Percentiles rank a stretch among this genome's conserved stretches.
Conservation (phyloP, 23 red algal genomes). For the Gracilaria vermiculophylla region DNA sequence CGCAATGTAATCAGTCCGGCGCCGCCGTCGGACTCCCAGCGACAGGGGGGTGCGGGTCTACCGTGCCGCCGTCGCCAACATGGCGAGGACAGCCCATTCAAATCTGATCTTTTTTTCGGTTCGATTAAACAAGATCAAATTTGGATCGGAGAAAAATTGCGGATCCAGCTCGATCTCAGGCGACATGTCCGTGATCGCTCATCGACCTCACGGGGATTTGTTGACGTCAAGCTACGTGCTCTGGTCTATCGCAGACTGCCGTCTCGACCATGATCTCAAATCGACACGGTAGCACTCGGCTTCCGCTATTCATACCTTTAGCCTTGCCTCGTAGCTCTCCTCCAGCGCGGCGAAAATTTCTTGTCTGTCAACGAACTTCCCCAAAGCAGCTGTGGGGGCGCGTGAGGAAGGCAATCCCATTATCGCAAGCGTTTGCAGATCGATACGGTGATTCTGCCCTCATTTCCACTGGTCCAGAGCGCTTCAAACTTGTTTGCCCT, state of each 20-base stretch:
- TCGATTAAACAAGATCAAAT: not conserved
- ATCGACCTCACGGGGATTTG: no score
- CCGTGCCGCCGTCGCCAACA: no score
- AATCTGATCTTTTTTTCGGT: conserved; percentile 1
- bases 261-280: not conserved
- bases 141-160: no score
- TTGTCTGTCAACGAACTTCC: not conserved
- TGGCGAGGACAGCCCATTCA: no score
- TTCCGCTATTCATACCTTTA: not conserved
- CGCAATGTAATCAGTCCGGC: no score
- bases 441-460: conserved; percentile 25
- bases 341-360: not conserved
- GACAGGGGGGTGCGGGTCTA: no score
- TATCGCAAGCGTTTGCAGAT: conserved; percentile 56
- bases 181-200: no score
- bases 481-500: conserved; percentile 69
- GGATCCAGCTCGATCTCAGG: not conserved
- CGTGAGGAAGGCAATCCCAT: conserved; percentile 21
- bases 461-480: not conserved
- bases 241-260: no score
- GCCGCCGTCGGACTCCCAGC: no score
- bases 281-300: not conserved
- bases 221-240: no score
- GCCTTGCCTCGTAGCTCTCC: not conserved
- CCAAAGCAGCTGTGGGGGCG: conserved; percentile 26